A percentile compares a stretch with the other conserved stretches of the same genome.
Evolutionary conservation across 257 asterid species (phyloP).

Genomic region (Gynochthodes officinalis): DNA sequence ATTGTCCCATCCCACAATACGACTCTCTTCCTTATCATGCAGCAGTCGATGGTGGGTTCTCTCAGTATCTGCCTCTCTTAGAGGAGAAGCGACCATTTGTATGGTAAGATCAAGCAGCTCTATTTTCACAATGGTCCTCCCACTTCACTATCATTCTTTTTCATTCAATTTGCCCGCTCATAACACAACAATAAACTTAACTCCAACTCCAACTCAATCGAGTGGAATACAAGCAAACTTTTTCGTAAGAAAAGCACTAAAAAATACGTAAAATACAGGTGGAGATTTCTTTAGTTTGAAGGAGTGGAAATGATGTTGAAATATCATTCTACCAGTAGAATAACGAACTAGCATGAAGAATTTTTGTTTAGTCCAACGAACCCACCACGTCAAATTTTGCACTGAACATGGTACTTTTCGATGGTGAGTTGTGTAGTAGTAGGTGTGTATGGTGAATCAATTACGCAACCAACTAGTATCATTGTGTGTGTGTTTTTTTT

Average conservation of each 20-base stretch:
- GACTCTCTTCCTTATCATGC: conserved; percentile 2
- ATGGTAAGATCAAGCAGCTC: not conserved
- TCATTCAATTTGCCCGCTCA: conserved; percentile 10
- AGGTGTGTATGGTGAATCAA: too few relatives aligned
- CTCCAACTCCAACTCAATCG: conserved; percentile 27
- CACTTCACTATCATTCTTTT: not conserved
- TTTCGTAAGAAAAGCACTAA: not conserved
- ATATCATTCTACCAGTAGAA: conserved; percentile 13
- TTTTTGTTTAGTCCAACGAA: not conserved
- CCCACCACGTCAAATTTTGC: not conserved
- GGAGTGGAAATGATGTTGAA: conserved; percentile 3
- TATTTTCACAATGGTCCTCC: not conserved
- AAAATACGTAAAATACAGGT: not conserved
- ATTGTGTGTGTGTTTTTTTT: too few relatives aligned
- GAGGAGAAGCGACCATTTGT: conserved; percentile 42
- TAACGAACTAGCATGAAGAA: conserved; percentile 1
- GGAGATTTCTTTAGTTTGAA: conserved; percentile 17
- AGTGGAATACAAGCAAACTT: conserved; percentile 28
- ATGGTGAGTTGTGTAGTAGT: too few relatives aligned
- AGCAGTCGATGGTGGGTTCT: conserved; percentile 37
- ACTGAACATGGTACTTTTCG: not conserved
- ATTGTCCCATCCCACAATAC: too few relatives aligned
- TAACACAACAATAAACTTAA: conserved; percentile 20
- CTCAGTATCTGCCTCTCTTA: conserved; percentile 43
- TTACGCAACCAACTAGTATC: not conserved